Percentiles rank a stretch among this genome's conserved stretches.
These are phyloP conservation scores for Ophiorrhiza pumila DNA, from an alignment of 257 asterid species.

Conservation along the genomic window DNA sequence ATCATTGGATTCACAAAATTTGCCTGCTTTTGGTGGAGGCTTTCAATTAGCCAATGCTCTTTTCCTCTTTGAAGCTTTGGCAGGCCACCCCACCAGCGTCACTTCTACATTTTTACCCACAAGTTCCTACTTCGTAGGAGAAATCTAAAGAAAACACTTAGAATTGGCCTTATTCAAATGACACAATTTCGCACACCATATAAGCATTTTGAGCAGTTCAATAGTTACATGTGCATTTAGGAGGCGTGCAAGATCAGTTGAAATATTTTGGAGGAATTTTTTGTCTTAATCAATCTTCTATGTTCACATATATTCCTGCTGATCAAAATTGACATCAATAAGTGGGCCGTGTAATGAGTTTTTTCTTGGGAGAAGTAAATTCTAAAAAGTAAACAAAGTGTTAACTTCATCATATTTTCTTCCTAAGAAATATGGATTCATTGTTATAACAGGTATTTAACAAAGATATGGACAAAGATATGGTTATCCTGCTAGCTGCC, in stretches of 20 bases:
- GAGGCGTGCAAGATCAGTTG: background rate
- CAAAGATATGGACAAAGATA: slow-evolving; percentile 31
- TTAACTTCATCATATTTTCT: background rate
- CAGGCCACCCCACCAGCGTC: background rate
- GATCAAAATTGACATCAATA: background rate
- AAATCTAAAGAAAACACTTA: background rate
- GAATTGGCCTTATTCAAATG: background rate
- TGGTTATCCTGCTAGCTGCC: slow-evolving; percentile 25
- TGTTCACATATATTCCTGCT: background rate
- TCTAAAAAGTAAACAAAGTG: background rate
- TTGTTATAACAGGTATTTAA: slow-evolving; percentile 16
- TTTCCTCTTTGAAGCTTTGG: background rate
- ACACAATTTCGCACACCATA: background rate
- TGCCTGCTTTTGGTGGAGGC: background rate
- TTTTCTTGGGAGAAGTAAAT: background rate
- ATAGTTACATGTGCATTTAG: background rate
- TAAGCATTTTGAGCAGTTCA: background rate
- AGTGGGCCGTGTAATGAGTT: background rate
- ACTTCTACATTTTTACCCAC: too few species aligned
- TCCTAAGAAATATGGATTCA: background rate
- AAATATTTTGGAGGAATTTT: background rate
- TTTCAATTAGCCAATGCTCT: background rate
- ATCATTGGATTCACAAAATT: background rate
- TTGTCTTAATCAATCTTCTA: background rate
- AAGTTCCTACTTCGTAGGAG: background rate